Evolutionary conservation across 768 basidiomycete species (phyloP).

Genomic region (Lactarius pseudohatsudake): DNA sequence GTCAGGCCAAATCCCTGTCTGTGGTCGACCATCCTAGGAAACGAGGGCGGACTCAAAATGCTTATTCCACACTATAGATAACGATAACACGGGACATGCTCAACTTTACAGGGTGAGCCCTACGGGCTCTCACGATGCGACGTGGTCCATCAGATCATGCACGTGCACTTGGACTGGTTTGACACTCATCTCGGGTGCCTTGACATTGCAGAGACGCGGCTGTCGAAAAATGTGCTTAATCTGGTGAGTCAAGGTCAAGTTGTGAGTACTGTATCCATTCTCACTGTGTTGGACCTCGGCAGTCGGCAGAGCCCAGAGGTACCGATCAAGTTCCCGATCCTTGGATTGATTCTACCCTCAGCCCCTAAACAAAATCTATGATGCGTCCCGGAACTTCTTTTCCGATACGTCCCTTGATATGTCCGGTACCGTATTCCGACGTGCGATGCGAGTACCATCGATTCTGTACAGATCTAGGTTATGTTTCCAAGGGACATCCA

Average conservation of each 20-base stretch:
- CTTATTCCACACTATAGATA: conserved; percentile 27
- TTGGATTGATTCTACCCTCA: conserved; percentile 8
- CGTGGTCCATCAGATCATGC: not conserved
- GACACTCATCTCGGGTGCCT: too few species aligned
- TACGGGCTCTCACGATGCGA: not conserved
- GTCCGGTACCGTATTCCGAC: not conserved
- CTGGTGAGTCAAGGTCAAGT: too few species aligned
- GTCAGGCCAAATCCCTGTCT: not conserved
- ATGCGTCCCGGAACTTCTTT: conserved; percentile 19
- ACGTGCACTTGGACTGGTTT: too few species aligned
- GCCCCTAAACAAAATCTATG: conserved; percentile 12
- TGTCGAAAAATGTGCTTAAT: too few species aligned
- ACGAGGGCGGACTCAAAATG: conserved; percentile 27
- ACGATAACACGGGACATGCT: conserved; percentile 30
- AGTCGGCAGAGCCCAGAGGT: too few species aligned
- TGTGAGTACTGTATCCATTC: too few species aligned
- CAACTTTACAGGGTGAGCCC: conserved; percentile 31
- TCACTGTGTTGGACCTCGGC: too few species aligned
- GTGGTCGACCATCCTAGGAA: conserved; percentile 24
- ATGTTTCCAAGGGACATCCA: too few species aligned
- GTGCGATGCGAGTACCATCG: conserved; percentile 5
- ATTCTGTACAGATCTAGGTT: not conserved
- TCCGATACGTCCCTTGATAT: not conserved
- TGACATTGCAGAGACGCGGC: too few species aligned
- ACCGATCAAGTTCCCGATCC: too few species aligned